These are phyloP conservation scores for Cytospora paraplurivora DNA, from an alignment of 2,329 filamentous ascomycete species.

Conservation along the genomic window DNA sequence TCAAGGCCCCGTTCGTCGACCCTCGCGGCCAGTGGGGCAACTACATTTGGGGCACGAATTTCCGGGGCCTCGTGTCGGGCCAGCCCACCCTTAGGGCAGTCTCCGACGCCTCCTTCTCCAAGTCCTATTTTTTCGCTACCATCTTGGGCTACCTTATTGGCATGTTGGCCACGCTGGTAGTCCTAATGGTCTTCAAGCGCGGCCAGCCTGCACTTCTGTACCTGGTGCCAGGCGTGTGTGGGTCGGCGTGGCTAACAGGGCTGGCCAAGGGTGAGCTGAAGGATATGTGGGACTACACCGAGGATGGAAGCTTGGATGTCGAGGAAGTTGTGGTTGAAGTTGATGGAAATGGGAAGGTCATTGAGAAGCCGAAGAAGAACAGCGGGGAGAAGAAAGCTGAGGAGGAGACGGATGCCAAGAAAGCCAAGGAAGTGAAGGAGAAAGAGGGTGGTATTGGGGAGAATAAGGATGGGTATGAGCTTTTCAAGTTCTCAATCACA, in stretches of 20 bases:
- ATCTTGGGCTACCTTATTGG: constrained; percentile 76
- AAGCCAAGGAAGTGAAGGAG: constrained; percentile 21
- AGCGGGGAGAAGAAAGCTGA: constrained; percentile 33
- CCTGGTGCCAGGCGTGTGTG: constrained; percentile 82
- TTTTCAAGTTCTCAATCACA: constrained; percentile 37
- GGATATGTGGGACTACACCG: constrained; percentile 80
- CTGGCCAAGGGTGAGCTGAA: constrained; percentile 69
- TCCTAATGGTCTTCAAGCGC: constrained; percentile 76
- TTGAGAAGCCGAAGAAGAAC: constrained; percentile 44
- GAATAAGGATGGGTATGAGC: constrained; percentile 23
- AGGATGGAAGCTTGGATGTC: constrained; percentile 63
- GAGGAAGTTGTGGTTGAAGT: constrained; percentile 58
- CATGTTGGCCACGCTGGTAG: constrained; percentile 73
- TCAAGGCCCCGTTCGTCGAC: constrained; percentile 57
- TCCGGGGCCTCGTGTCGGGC: constrained; percentile 32
- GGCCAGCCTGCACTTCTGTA: constrained; percentile 92
- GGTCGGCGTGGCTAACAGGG: constrained; percentile 74
- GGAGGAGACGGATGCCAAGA: neutral
- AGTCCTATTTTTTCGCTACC: constrained; percentile 82
- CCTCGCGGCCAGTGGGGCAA: constrained; percentile 81
- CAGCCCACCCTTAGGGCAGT: constrained; percentile 39
- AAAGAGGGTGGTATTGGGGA: constrained; percentile 11
- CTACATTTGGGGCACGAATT: constrained; percentile 69
- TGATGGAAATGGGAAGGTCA: constrained; percentile 49
- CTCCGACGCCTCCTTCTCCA: constrained; percentile 64